phyloP scores from a whole-genome alignment of 768 basidiomycete species.

The Pilatotrama ljubarskyi region DNA sequence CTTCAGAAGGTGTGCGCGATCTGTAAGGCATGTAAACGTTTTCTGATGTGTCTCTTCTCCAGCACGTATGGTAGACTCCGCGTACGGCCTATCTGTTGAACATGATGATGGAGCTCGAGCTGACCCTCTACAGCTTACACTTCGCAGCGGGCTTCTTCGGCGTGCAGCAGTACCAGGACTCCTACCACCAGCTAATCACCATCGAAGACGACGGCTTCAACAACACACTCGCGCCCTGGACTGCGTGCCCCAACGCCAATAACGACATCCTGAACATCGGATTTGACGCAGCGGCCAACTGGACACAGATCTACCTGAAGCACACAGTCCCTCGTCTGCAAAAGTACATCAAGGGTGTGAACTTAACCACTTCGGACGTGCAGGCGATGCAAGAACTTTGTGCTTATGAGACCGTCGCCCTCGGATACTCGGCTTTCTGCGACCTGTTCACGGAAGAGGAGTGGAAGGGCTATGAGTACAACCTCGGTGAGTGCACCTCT shows the following conservation, averaged over 20 bases:
- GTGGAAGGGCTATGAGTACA: conserved; percentile 52
- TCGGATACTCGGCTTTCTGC: conserved; percentile 53
- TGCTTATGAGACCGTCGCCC: conserved; percentile 49
- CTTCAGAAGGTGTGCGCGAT: conserved; percentile 41
- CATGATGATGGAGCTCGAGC: conserved; percentile 31
- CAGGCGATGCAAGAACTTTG: conserved; percentile 40
- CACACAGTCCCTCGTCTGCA: conserved; percentile 38
- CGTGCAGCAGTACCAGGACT: conserved; percentile 38
- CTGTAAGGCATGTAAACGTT: not conserved
- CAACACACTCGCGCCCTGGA: conserved; percentile 47
- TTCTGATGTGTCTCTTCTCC: not conserved
- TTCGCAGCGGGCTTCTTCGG: conserved; percentile 55
- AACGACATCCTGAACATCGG: conserved; percentile 30
- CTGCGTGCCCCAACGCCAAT: conserved; percentile 34
- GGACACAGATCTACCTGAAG: conserved; percentile 43
- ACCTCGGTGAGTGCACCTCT: conserved; percentile 27
- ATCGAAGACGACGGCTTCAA: conserved; percentile 48
- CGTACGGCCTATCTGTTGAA: conserved; percentile 23
- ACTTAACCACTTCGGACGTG: conserved; percentile 33
- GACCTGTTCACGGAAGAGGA: conserved; percentile 51
- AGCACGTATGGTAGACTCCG: conserved; percentile 39
- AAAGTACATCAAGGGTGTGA: conserved; percentile 33
- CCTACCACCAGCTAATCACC: conserved; percentile 50
- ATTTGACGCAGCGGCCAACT: conserved; percentile 28
- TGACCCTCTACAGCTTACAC: conserved; percentile 34